These are phyloP conservation scores for Pharnaceum exiguum DNA, from an alignment of 148 eudicot species.

Conservation along the genomic window DNA sequence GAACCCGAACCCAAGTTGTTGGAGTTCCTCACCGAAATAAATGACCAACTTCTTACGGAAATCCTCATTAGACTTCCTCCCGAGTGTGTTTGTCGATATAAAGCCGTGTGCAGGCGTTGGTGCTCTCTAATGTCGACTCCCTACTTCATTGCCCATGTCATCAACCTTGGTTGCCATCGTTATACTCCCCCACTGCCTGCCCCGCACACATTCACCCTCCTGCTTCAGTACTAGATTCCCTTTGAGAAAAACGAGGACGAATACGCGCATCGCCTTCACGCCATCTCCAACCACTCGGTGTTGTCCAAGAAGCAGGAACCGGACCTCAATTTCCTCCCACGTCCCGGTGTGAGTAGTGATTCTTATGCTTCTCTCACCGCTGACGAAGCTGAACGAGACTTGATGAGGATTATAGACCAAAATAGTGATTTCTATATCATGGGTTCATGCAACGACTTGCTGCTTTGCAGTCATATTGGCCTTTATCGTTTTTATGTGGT, in stretches of 20 bases:
- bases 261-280: neutral
- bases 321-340: neutral
- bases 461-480: neutral
- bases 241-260: no score
- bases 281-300: conserved; percentile 4
- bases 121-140: neutral
- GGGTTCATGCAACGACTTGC: conserved; percentile 6
- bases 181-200: neutral
- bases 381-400: neutral
- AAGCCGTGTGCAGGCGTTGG: conserved; percentile 11
- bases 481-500: conserved; percentile 10
- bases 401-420: neutral
- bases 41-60: neutral
- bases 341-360: no score
- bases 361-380: no score
- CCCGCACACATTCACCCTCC: neutral
- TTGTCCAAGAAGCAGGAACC: neutral
- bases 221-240: neutral
- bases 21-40: neutral
- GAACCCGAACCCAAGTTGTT: neutral
- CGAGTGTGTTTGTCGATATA: neutral
- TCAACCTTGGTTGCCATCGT: neutral
- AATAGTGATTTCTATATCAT: neutral
- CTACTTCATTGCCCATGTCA: conserved; percentile 6
- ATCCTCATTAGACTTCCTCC: neutral